Evolutionary conservation across 108 stramenopile genomes (phyloP), one percentile per base, ranked within the genome.

Genomic region (Aurantiochytrium sp.): DNA sequence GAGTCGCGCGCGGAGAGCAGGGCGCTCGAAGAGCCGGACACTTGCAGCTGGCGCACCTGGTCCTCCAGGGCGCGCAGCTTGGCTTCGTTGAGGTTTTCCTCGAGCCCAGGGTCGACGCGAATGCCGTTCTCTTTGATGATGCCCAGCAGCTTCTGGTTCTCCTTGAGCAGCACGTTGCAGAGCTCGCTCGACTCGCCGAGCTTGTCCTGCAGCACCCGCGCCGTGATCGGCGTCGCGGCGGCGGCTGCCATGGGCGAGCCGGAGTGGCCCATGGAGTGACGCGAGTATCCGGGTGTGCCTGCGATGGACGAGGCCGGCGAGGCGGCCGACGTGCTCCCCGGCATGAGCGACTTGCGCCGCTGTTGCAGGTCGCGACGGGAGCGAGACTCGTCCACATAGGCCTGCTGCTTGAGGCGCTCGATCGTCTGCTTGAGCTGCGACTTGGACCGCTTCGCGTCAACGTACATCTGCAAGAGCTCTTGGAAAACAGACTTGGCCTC

Each of bases 331-430:
- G 27, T 10, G 22, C 6, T 39, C 10, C 10, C 6, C 45, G 73
- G 73, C 73, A 81, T 41, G 42, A 81, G 45, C 6, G 73, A 81
- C 45, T 81, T 81, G 73, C 73, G 73, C 12, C 73, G 73, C 39
- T 81, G 73, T 65, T 52, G 50, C 15, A 81, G 73, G 12, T 81
- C 73, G 12, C 73, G 73, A 12, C 73, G 73, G 2, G 73, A 48
- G 6, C 45, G 21, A 6, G 42, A 48, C 45, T 81, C 73, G 30
- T 41, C 73, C 36, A 48, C 45, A 30, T 4, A 48, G 10, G 39
- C 73, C n/a, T 41, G 42, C 45, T 81, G 59, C 24, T 4, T 48
- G 27, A 81, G 39, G 6, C 73, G 21, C 45, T 81, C 73, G 42
- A 81, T 48, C 21, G 39, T 81, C 24, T 81, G 42, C 3, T 48